These are phyloP conservation scores for Penicillium antarcticum DNA, from an alignment of 495 filamentous ascomycete genomes.

Conservation along the genomic window DNA sequence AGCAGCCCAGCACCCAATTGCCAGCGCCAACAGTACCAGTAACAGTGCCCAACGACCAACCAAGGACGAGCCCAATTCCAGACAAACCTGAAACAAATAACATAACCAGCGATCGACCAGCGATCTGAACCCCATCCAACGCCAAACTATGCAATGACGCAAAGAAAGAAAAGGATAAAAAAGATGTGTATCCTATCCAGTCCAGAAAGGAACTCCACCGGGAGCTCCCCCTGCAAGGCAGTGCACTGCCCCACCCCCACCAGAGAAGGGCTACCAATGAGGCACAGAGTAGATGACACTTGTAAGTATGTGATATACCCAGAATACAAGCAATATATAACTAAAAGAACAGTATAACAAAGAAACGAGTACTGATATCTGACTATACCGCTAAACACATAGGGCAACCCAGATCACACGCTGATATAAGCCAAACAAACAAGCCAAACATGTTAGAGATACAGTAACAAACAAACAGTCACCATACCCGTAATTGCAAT, in stretches of 20 bases:
- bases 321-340: not conserved
- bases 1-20: too few species aligned
- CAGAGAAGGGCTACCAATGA: slow-evolving; percentile 15
- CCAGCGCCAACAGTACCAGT: too few species aligned
- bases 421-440: not conserved
- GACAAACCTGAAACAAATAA: slow-evolving; percentile 6
- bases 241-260: slow-evolving; percentile 29
- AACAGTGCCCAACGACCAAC: too few species aligned
- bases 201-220: slow-evolving; percentile 18
- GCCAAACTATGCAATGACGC: slow-evolving; percentile 2
- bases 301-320: not conserved
- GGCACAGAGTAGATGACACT: not conserved
- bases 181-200: not conserved
- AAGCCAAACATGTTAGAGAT: not conserved
- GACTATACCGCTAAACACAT: too few species aligned
- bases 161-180: not conserved
- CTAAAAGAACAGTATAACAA: too few species aligned
- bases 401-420: too few species aligned
- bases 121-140: not conserved
- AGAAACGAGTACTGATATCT: too few species aligned
- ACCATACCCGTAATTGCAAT: slow-evolving; percentile 16
- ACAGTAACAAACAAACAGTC: slow-evolving; percentile 12
- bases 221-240: slow-evolving; percentile 24
- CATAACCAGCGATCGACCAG: slow-evolving; percentile 1
- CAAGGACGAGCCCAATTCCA: not conserved